A percentile compares a stretch with the other conserved stretches of the same genome.
These are phyloP conservation scores for Penicillium sp. DNA, from an alignment of 2,329 filamentous ascomycete species.

Conservation along the genomic window DNA sequence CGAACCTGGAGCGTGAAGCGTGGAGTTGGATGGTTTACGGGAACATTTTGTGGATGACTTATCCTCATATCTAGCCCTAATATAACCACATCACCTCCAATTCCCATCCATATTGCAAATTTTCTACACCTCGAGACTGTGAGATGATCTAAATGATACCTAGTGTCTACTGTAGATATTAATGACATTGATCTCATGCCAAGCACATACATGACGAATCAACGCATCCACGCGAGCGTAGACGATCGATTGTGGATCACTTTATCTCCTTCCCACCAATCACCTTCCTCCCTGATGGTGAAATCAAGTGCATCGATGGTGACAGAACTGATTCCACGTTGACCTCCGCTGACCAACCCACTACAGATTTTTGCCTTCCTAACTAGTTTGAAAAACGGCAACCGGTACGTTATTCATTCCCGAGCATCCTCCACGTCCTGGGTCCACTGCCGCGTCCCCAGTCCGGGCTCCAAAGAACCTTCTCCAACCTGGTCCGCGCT, in stretches of 20 bases:
- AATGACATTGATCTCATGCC: conserved; percentile 5
- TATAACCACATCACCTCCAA: neutral
- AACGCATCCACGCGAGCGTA: conserved; percentile 7
- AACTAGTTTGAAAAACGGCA: neutral
- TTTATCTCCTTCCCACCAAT: conserved; percentile 22
- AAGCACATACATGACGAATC: conserved; percentile 15
- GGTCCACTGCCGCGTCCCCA: neutral
- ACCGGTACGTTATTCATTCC: neutral
- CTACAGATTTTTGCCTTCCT: too few relatives aligned
- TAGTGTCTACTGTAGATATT: too few relatives aligned
- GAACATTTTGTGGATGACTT: neutral
- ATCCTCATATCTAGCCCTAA: neutral
- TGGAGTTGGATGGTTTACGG: neutral
- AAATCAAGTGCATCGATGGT: conserved; percentile 33
- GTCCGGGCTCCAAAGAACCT: neutral
- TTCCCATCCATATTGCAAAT: neutral
- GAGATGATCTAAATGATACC: neutral
- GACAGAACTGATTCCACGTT: conserved; percentile 17
- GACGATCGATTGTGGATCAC: conserved; percentile 11
- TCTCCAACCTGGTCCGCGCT: neutral
- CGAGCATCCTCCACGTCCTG: neutral
- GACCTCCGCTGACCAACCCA: too few relatives aligned
- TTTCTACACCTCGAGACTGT: neutral
- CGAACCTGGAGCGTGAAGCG: conserved; percentile 24
- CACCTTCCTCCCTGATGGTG: conserved; percentile 24